Evolutionary conservation across 495 filamentous ascomycete genomes (phyloP).

Genomic region (Letharia lupina): DNA sequence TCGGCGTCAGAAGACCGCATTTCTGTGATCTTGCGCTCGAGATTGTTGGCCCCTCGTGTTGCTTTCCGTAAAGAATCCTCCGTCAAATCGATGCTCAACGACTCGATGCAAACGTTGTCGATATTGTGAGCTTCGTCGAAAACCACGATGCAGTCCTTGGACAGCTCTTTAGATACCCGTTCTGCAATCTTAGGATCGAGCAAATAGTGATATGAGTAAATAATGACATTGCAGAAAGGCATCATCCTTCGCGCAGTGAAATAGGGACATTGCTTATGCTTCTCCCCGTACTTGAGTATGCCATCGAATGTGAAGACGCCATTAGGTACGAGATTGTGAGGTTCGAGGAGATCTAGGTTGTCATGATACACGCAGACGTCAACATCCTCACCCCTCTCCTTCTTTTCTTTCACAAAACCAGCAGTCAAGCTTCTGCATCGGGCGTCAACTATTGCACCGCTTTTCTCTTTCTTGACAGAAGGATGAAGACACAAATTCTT

Average conservation of each 20-base stretch:
- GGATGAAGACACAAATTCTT: slow-evolving; percentile 98
- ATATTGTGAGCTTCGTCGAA: slow-evolving; percentile 99
- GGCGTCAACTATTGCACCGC: slow-evolving; percentile 86
- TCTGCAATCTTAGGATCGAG: slow-evolving; percentile 98
- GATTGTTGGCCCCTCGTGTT: slow-evolving; percentile 76
- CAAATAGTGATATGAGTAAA: slow-evolving; percentile 98
- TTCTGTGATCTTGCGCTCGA: slow-evolving; percentile 82
- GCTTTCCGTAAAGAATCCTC: slow-evolving; percentile 88
- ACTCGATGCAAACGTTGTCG: slow-evolving; percentile 99
- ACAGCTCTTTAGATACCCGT: slow-evolving; percentile 89
- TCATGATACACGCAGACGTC: slow-evolving; percentile 94
- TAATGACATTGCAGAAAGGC: slow-evolving; percentile 97
- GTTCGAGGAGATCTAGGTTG: slow-evolving; percentile 90
- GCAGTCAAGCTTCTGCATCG: slow-evolving; percentile 91
- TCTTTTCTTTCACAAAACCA: slow-evolving; percentile 95
- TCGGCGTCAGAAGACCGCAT: slow-evolving; percentile 89
- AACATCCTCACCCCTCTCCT: slow-evolving; percentile 85
- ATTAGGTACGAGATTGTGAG: slow-evolving; percentile 84
- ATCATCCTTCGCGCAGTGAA: slow-evolving; percentile 97
- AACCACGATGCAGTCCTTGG: slow-evolving; percentile 96
- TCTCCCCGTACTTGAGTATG: slow-evolving; percentile 76
- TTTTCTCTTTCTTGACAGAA: slow-evolving; percentile 90
- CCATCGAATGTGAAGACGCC: slow-evolving; percentile 96
- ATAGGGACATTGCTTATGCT: slow-evolving; percentile 95
- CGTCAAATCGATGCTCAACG: slow-evolving; percentile 89